Base-by-base conservation (phyloP, 371 early-diverging fungal genomes). In the Parasitella parasitica region DNA sequence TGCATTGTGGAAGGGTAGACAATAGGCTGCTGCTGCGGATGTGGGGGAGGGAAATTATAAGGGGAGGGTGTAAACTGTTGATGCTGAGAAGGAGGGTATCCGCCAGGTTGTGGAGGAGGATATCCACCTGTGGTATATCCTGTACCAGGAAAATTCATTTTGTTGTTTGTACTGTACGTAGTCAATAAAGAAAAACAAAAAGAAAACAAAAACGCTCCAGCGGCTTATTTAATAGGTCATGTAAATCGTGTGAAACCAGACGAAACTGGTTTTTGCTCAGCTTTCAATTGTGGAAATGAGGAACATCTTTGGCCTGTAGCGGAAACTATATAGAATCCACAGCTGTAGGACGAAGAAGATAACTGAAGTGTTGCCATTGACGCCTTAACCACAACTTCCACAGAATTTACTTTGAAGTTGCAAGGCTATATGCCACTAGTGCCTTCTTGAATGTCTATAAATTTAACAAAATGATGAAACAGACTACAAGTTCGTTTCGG, bases 71-170 rank as follows among this genome's bases (percentile, higher is more conserved):
- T 32, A 41, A 53, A 53, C 1, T 41, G 54, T 16, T 34, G 49
- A n/a, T 37, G 49, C 18, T 37, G 54, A 30, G 65, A 41, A 7
- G 64, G 57, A 30, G 61, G 53, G 36, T 61, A 61, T 18, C 39
- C 27, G n/a, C 38, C 38, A 15, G 52, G 60, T 11, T 46, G 50
- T 7, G 27, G 54, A 20, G 37, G 43, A 28, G 39, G 54, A 39
- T 67, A 62, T 20, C 57, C 59, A 27, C 63, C 63, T 36, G 68
- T 38, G 4, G 64, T 54, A 41, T 60, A 66, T 22, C 66, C 66
- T 56, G 48, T 59, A 18, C 69, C 69, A 28, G 69, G 60, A 37
- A 63, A 68, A 15, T 59, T 46, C 69, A 68, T 68, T 59, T 46
- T 64, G 63, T 68, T 54, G 11, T 41, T 36, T 6, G 32, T 32